These are phyloP conservation scores for Pyrenophora teres DNA, from an alignment of 2,329 filamentous ascomycete species.

Conservation along the genomic window DNA sequence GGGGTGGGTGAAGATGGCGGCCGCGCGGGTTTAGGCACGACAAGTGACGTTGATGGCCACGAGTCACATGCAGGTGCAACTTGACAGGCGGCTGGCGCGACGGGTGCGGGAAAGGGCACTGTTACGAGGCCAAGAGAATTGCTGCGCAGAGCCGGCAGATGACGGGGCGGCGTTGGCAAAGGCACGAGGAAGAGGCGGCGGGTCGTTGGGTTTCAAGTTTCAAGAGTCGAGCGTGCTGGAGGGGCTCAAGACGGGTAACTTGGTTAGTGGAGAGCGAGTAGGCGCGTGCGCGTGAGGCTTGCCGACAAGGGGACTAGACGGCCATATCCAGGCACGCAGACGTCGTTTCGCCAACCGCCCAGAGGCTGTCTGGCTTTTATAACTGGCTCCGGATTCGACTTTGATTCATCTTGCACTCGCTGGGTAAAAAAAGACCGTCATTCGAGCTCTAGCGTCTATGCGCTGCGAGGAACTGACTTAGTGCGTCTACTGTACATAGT, in stretches of 20 bases:
- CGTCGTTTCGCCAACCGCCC: conserved; percentile 37
- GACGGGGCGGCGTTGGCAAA: conserved; percentile 7
- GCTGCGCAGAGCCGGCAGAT: conserved; percentile 2
- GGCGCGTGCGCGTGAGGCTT: conserved; percentile 42
- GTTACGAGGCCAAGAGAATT: conserved; percentile 4
- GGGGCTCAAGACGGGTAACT: conserved; percentile 29
- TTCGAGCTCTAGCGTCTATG: conserved; percentile 29
- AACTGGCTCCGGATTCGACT: conserved; percentile 22
- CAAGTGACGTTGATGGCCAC: conserved; percentile 38
- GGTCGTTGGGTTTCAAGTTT: conserved; percentile 26
- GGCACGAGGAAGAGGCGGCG: conserved; percentile 14
- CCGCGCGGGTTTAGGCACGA: conserved; percentile 22
- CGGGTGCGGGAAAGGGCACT: conserved; percentile 13
- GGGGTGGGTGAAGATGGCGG: conserved; percentile 6
- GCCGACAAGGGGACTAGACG: conserved; percentile 32
- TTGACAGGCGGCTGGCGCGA: conserved; percentile 26
- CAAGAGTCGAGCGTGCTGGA: conserved; percentile 28
- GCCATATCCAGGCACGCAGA: conserved; percentile 3
- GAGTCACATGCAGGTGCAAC: conserved; percentile 32
- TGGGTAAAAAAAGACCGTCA: conserved; percentile 28
- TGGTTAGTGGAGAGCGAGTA: conserved; percentile 26
- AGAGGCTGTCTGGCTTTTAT: conserved; percentile 25
- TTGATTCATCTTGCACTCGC: conserved; percentile 38
- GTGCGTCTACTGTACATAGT: conserved; percentile 21
- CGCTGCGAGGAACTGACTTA: conserved; percentile 15